Base-by-base conservation (phyloP, 805 yeast genomes). In the Pichia manshurica region DNA sequence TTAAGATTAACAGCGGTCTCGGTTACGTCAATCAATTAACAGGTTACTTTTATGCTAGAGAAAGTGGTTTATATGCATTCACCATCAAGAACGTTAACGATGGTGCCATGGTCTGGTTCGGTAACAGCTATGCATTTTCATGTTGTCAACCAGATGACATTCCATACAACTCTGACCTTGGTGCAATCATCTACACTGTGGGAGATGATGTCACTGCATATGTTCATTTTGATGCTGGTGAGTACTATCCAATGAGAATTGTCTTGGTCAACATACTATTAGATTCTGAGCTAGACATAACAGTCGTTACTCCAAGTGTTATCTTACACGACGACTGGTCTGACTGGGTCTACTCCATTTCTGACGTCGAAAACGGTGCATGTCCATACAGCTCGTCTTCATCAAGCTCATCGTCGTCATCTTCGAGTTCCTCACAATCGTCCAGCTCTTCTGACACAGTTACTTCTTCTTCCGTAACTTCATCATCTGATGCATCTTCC, bases 41-140 rank as follows among this genome's bases (percentile, higher is more conserved):
- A 19, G 60, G 57, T 52, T 55, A 53, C 31, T 60, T 52, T 33
- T 16, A 43, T 17, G 64, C 72, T 12, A 44, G 54, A 13, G 55
- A 50, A 20, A 49, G 62, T 20, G 72, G 72, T 50, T 42, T 55
- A 3, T 66, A 62, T 44, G 48, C 53, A 0, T 51, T 67, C 32
- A 32, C 39, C 19, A 45, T 65, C 8, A 35, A 41, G 7, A 35
- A 45, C 20, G 58, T 59, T 17, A 69, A 65, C 53, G 71, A 68
- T 52, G 55, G 56, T 23, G 64, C 57, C 19, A 60, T 59, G 53
- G 61, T 70, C 34, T 58, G 55, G 42, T 48, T 63, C 33, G 68
- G 69, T 39, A 41, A 40, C 22, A 61, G 61, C 9, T 55, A 52
- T 42, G 65, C 66, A 8, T 60, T 71, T 28, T 58, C 57, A 16